phyloP scores from a whole-genome alignment of 352 stramenopile genomes.

The Thraustochytrium sp. region DNA sequence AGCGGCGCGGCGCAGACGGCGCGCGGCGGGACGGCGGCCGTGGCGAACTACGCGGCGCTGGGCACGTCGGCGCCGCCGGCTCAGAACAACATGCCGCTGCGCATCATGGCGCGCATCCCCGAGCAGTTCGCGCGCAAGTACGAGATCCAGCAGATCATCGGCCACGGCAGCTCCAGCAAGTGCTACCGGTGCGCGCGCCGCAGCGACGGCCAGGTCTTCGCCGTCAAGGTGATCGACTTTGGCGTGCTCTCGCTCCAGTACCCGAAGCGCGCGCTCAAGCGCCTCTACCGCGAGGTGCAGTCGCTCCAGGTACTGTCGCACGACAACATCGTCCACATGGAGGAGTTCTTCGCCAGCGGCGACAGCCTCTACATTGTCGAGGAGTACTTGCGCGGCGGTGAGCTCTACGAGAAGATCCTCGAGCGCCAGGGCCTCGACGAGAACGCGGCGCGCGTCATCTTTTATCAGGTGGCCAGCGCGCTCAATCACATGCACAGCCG shows the following conservation, averaged over 20 bases:
- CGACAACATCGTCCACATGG: slow-evolving; percentile 36
- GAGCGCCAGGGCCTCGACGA: neutral
- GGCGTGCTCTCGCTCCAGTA: slow-evolving; percentile 17
- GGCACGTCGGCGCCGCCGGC: neutral
- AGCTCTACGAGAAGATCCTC: slow-evolving; percentile 34
- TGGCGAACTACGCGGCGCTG: neutral
- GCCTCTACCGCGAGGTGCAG: slow-evolving; percentile 26
- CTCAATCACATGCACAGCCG: slow-evolving; percentile 15
- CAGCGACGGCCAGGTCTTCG: neutral
- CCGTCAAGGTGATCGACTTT: slow-evolving; percentile 41
- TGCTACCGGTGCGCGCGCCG: slow-evolving; percentile 13
- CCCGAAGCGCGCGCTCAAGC: slow-evolving; percentile 1
- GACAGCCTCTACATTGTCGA: slow-evolving; percentile 31
- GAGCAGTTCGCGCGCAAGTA: neutral
- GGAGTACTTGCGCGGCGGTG: slow-evolving; percentile 2
- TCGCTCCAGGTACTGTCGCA: slow-evolving; percentile 32
- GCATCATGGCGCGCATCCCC: neutral
- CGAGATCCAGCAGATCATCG: slow-evolving; percentile 22
- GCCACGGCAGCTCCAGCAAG: slow-evolving; percentile 3
- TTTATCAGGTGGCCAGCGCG: neutral
- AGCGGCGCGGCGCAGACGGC: neutral
- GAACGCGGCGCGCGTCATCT: neutral
- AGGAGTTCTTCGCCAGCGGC: slow-evolving; percentile 17
- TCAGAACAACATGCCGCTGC: neutral
- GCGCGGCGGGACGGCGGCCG: neutral